Conservation (phyloP, 495 filamentous ascomycete species). For the Choiromyces venosus region DNA sequence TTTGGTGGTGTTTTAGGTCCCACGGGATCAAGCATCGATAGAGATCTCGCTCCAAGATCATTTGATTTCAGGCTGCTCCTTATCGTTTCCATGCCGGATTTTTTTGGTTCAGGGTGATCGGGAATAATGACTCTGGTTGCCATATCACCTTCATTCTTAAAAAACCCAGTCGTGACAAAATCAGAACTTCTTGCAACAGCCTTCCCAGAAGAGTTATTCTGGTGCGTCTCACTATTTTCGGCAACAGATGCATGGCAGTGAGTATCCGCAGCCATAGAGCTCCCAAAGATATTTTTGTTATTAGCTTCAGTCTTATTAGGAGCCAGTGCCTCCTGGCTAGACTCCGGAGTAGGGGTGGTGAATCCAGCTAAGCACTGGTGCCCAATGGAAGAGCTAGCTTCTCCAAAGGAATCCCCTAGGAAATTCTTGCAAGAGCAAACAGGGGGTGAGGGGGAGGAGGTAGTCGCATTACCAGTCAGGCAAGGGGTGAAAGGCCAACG, state of each 20-base stretch:
- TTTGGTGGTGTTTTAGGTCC: conserved; percentile 23
- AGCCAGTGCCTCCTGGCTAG: conserved; percentile 24
- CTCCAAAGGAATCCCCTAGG: conserved; percentile 21
- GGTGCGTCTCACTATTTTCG: conserved; percentile 8
- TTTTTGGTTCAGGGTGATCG: not conserved
- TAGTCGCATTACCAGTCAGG: conserved; percentile 19
- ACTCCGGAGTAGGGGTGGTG: conserved; percentile 26
- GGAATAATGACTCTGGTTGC: conserved; percentile 23
- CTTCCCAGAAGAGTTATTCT: conserved; percentile 12
- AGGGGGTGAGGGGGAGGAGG: conserved; percentile 27
- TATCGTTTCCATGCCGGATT: not conserved
- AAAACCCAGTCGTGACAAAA: conserved; percentile 33
- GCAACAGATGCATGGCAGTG: not conserved
- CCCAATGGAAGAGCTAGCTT: conserved; percentile 24
- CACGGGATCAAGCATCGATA: not conserved
- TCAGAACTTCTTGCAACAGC: conserved; percentile 18
- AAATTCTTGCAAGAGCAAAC: conserved; percentile 28
- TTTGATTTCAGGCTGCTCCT: not conserved
- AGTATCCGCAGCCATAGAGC: conserved; percentile 2
- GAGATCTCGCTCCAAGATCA: not conserved
- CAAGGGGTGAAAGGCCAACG: conserved; percentile 39
- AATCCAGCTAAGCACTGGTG: conserved; percentile 35
- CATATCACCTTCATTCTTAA: conserved; percentile 25
- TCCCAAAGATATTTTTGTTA: conserved; percentile 4
- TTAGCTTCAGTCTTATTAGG: conserved; percentile 6